phyloP scores from a whole-genome alignment of 2,329 filamentous ascomycete species.

The Diplocarpon mali region DNA sequence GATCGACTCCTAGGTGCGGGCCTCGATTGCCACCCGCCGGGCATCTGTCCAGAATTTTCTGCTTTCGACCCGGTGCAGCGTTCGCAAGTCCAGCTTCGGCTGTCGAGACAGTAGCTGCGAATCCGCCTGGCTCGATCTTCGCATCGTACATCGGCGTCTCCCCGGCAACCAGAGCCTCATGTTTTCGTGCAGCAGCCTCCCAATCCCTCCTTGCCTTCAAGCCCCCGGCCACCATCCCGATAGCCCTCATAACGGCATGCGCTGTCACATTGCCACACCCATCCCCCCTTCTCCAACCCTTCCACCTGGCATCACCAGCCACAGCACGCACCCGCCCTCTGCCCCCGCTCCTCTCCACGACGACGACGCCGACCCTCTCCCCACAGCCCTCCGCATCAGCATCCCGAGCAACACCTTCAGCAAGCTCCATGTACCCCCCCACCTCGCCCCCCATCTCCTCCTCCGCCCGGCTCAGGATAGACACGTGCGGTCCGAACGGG shows the following conservation, averaged over 20 bases:
- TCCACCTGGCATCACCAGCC: constrained; percentile 67
- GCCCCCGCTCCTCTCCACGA: constrained; percentile 46
- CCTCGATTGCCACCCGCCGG: too few relatives aligned
- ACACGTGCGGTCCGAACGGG: constrained; percentile 73
- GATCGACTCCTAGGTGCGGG: too few relatives aligned
- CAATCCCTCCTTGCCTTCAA: constrained; percentile 28
- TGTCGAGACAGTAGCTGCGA: background rate
- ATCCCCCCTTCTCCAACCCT: constrained; percentile 34
- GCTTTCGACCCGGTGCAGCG: background rate
- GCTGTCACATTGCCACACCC: constrained; percentile 61
- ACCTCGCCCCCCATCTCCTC: constrained; percentile 56
- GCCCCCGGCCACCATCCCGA: constrained; percentile 67
- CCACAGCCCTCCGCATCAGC: constrained; percentile 48
- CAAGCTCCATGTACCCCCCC: constrained; percentile 56
- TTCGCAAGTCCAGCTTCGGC: background rate
- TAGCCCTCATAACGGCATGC: constrained; percentile 66
- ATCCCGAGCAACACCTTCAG: constrained; percentile 50
- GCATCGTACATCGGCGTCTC: background rate
- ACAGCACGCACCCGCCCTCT: constrained; percentile 43
- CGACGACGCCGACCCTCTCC: constrained; percentile 61
- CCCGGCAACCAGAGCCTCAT: background rate
- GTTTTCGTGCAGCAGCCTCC: background rate
- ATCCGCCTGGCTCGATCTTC: background rate
- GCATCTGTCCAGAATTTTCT: too few relatives aligned
- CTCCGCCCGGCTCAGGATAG: constrained; percentile 58